Evolutionary conservation across 176 grass and related monocot genomes (phyloP).

Genomic region (Avena eriantha): DNA sequence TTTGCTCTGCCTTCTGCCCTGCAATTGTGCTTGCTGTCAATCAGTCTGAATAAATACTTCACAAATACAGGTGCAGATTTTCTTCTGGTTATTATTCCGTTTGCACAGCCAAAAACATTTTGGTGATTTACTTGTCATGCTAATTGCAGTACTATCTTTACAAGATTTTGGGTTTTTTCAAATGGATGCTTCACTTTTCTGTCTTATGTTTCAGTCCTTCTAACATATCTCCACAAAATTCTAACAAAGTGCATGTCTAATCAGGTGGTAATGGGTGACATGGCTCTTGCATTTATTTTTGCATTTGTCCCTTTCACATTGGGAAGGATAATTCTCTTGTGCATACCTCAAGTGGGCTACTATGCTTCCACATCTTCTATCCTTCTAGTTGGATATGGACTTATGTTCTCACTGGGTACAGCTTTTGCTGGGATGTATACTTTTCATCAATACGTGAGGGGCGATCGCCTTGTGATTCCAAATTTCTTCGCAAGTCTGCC

Average conservation of each 20-base stretch:
- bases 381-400: slow-evolving; percentile 34
- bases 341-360: not conserved
- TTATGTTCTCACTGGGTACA: not conserved
- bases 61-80: not conserved
- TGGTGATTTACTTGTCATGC: not conserved
- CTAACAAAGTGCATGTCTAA: not conserved
- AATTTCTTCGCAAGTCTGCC: not conserved
- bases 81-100: not conserved
- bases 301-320: slow-evolving; percentile 45
- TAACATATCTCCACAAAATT: not conserved
- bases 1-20: not conserved
- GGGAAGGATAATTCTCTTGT: slow-evolving; percentile 37
- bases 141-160: not conserved
- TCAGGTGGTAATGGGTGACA: slow-evolving; percentile 38
- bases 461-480: not conserved
- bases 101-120: not conserved
- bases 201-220: not conserved
- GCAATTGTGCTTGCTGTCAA: not conserved
- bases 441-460: slow-evolving; percentile 38
- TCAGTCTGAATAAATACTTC: not conserved
- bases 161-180: too few species aligned
- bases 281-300: slow-evolving; percentile 25
- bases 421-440: slow-evolving; percentile 15
- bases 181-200: too few species aligned
- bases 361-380: slow-evolving; percentile 5